These are phyloP conservation scores for Eucalyptus globulus DNA, from an alignment of 345 rosid genomes.

Conservation along the genomic window DNA sequence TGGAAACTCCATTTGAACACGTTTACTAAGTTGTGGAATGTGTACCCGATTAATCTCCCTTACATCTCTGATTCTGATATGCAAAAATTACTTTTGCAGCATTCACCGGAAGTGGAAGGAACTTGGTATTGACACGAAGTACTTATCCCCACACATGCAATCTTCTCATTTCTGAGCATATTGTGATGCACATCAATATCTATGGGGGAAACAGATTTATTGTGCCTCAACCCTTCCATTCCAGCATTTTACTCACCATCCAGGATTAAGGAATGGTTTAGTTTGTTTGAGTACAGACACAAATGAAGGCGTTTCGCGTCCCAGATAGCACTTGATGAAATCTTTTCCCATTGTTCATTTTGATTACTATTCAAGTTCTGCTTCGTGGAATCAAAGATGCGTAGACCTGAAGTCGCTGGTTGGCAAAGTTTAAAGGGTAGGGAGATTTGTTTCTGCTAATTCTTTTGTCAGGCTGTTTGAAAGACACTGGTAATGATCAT, in stretches of 20 bases:
- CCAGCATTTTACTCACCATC: neutral
- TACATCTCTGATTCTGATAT: neutral
- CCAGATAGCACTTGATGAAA: neutral
- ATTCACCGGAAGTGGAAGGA: neutral
- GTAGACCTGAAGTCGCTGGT: neutral
- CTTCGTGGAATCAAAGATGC: neutral
- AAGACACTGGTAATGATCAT: neutral
- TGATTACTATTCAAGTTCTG: neutral
- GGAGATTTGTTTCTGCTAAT: neutral
- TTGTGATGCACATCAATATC: rapidly evolving
- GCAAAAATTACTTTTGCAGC: neutral
- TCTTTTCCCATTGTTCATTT: neutral
- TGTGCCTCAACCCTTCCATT: neutral
- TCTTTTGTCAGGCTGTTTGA: neutral
- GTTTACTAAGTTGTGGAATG: neutral
- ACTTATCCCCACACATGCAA: neutral
- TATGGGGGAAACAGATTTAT: neutral
- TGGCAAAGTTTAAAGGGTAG: neutral
- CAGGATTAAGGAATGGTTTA: neutral
- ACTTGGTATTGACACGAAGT: neutral
- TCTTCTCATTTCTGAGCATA: neutral
- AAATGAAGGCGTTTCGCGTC: neutral
- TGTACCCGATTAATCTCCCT: neutral
- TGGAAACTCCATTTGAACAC: neutral
- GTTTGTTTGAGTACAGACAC: neutral